Evolutionary conservation across 2,329 filamentous ascomycete genomes (phyloP).

Genomic region (Penicillium hordei): DNA sequence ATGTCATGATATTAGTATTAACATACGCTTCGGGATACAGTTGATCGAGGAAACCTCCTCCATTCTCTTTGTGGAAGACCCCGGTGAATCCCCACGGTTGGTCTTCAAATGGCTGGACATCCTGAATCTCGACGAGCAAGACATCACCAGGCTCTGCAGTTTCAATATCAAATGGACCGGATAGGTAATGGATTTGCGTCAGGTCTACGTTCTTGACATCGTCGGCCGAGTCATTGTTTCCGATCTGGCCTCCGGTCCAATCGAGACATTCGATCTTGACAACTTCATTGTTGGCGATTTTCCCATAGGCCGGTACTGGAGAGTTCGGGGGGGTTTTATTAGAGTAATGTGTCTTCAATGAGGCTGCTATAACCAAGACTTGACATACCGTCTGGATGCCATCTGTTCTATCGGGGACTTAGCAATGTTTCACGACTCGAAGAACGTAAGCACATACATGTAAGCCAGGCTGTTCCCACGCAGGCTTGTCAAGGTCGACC

Average conservation of each 20-base stretch:
- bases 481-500: constrained; percentile 71
- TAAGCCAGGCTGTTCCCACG: constrained; percentile 65
- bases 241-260: constrained; percentile 76
- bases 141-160: constrained; percentile 82
- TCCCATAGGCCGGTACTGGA: constrained; percentile 69
- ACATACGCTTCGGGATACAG: constrained; percentile 76
- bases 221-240: constrained; percentile 86
- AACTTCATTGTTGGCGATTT: constrained; percentile 78
- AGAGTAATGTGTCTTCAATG: background rate
- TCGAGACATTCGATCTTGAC: constrained; percentile 93
- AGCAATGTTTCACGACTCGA: background rate
- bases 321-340: background rate
- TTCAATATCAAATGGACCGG: constrained; percentile 84
- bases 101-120: constrained; percentile 84
- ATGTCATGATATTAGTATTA: background rate
- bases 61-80: constrained; percentile 75
- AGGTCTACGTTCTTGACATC: constrained; percentile 83
- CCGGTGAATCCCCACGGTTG: constrained; percentile 90
- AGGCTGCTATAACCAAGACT: background rate
- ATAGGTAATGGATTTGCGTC: constrained; percentile 82
- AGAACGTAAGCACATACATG: constrained; percentile 57
- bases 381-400: constrained; percentile 82
- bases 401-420: constrained; percentile 65
- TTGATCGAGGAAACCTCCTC: constrained; percentile 85
- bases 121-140: constrained; percentile 84